Conservation (phyloP, 345 rosid genomes). For the Eucalyptus cladocalyx region DNA sequence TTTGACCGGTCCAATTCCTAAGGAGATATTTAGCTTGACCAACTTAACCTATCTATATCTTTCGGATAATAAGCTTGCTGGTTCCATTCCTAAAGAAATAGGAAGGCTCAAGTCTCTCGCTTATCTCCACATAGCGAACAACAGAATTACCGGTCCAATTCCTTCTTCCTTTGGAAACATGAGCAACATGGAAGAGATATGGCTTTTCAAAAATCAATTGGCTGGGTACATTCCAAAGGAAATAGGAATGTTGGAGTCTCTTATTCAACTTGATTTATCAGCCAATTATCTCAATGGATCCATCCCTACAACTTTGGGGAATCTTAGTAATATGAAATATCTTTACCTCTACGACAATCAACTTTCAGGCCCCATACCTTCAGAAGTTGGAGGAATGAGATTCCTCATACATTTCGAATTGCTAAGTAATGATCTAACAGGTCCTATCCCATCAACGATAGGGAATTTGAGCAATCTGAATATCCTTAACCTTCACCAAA, state of each 20-base stretch:
- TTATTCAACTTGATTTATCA: not conserved
- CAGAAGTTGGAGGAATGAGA: not conserved
- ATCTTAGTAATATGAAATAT: not conserved
- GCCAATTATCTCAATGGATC: not conserved
- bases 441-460: not conserved
- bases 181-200: not conserved
- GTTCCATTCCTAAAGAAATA: not conserved
- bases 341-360: not conserved
- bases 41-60: not conserved
- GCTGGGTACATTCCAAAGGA: not conserved
- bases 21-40: not conserved
- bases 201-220: not conserved
- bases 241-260: not conserved
- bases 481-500: not conserved
- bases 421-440: not conserved
- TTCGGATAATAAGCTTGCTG: not conserved
- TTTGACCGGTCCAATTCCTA: not conserved
- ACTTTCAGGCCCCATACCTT: not conserved
- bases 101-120: not conserved
- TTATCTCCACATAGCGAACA: not conserved
- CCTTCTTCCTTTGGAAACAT: not conserved
- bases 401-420: not conserved
- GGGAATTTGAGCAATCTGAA: not conserved
- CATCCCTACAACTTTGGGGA: not conserved
- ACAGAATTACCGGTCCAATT: not conserved